phyloP scores from a whole-genome alignment of 2,329 filamentous ascomycete species.

The Fusarium torreyae region DNA sequence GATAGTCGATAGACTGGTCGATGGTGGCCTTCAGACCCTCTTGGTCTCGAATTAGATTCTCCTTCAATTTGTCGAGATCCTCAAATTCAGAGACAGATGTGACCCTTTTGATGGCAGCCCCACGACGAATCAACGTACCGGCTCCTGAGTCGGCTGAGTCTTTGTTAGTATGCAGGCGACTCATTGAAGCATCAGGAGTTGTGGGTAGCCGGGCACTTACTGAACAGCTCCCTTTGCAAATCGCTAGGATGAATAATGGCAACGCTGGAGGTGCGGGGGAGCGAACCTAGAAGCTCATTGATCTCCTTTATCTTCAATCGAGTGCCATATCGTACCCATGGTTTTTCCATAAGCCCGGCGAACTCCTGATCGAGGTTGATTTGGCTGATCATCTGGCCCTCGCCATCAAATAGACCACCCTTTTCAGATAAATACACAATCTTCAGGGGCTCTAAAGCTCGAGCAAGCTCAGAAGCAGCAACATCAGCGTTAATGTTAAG shows the following conservation, averaged over 20 bases:
- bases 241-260: slow-evolving; percentile 98
- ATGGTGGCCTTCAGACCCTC: slow-evolving; percentile 86
- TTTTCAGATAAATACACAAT: slow-evolving; percentile 99
- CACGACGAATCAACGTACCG: slow-evolving; percentile 91
- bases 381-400: slow-evolving; percentile 93
- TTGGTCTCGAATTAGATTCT: slow-evolving; percentile 84
- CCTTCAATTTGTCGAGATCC: slow-evolving; percentile 83
- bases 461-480: slow-evolving; percentile 79
- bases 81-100: slow-evolving; percentile 81
- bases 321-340: slow-evolving; percentile 96
- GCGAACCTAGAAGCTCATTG: slow-evolving; percentile 89
- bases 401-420: slow-evolving; percentile 93
- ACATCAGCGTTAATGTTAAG: slow-evolving; percentile 98
- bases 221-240: slow-evolving; percentile 96
- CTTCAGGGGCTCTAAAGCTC: slow-evolving; percentile 92
- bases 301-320: slow-evolving; percentile 98
- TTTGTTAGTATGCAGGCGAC: no score
- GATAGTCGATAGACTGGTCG: slow-evolving; percentile 85
- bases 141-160: slow-evolving; percentile 82
- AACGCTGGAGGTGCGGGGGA: slow-evolving; percentile 93
- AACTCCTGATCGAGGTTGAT: slow-evolving; percentile 99
- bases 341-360: slow-evolving; percentile 90
- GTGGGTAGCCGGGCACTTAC: no score
- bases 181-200: no score
- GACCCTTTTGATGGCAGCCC: slow-evolving; percentile 87